phyloP scores from a whole-genome alignment of 2,329 filamentous ascomycete species.

The Coniochaeta hoffmannii region DNA sequence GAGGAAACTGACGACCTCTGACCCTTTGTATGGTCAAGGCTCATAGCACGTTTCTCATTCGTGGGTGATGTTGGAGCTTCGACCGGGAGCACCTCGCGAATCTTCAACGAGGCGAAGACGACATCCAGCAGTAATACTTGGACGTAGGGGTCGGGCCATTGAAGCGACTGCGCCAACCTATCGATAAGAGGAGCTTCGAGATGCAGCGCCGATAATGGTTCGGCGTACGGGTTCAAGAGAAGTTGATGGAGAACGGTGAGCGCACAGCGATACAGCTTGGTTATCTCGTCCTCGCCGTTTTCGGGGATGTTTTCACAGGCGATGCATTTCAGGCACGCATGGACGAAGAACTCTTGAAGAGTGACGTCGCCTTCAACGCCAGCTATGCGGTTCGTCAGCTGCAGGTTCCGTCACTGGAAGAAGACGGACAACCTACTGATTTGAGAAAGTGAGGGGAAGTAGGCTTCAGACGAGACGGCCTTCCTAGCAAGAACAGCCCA shows the following conservation, averaged over 20 bases:
- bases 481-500: conserved; percentile 66
- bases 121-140: conserved; percentile 74
- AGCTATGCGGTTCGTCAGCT: conserved; percentile 27
- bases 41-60: conserved; percentile 37
- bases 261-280: conserved; percentile 63
- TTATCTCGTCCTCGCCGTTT: conserved; percentile 39
- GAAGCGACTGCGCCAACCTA: conserved; percentile 54
- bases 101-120: conserved; percentile 65
- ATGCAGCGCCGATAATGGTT: conserved; percentile 52
- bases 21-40: conserved; percentile 31
- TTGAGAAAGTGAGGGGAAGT: conserved; percentile 32
- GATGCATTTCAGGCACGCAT: conserved; percentile 58
- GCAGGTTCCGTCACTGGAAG: not conserved
- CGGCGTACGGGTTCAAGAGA: conserved; percentile 54
- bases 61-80: conserved; percentile 36
- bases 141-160: conserved; percentile 58
- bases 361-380: conserved; percentile 48
- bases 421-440: conserved; percentile 39
- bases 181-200: conserved; percentile 66
- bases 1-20: conserved; percentile 29
- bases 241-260: conserved; percentile 65
- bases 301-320: conserved; percentile 30
- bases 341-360: conserved; percentile 61
- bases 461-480: conserved; percentile 38
- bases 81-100: conserved; percentile 39